Conservation (phyloP, 2,329 filamentous ascomycete genomes). For the Trichoderma sp. region DNA sequence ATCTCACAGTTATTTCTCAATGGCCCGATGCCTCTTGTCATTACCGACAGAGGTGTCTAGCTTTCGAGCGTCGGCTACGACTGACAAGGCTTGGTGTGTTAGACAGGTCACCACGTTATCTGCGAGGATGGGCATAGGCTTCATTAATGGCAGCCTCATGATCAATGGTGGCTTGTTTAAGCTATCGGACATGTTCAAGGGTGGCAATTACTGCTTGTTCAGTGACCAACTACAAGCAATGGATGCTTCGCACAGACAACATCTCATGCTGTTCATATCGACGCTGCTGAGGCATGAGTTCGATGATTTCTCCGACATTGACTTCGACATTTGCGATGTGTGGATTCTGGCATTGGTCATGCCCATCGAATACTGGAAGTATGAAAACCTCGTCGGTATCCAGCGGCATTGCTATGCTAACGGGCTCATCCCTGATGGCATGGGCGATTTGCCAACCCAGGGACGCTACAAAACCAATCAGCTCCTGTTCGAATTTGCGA, state of each 20-base stretch:
- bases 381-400: slow-evolving; percentile 55
- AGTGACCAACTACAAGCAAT: slow-evolving; percentile 46
- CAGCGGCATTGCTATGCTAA: slow-evolving; percentile 48
- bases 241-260: slow-evolving; percentile 47
- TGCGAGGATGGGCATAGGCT: slow-evolving; percentile 50
- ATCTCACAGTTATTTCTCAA: slow-evolving; percentile 50
- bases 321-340: slow-evolving; percentile 51
- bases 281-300: slow-evolving; percentile 52
- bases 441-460: slow-evolving; percentile 41
- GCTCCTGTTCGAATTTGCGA: slow-evolving; percentile 52
- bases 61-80: slow-evolving; percentile 27
- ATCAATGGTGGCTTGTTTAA: slow-evolving; percentile 43
- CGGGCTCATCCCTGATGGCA: slow-evolving; percentile 48
- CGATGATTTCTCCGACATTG: slow-evolving; percentile 51
- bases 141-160: slow-evolving; percentile 43
- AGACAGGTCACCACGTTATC: slow-evolving; percentile 51
- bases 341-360: slow-evolving; percentile 58
- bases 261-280: slow-evolving; percentile 55
- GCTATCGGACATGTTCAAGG: slow-evolving; percentile 50
- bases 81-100: slow-evolving; percentile 41
- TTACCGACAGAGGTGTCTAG: slow-evolving; percentile 23
- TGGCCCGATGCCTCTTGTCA: slow-evolving; percentile 47
- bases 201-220: slow-evolving; percentile 55
- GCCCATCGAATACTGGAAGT: slow-evolving; percentile 49
- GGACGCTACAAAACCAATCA: slow-evolving; percentile 54